Percentiles rank a stretch among this genome's conserved stretches.
These are phyloP conservation scores for Globisporangium perplexum DNA, from an alignment of 352 stramenopile species.

Conservation along the genomic window DNA sequence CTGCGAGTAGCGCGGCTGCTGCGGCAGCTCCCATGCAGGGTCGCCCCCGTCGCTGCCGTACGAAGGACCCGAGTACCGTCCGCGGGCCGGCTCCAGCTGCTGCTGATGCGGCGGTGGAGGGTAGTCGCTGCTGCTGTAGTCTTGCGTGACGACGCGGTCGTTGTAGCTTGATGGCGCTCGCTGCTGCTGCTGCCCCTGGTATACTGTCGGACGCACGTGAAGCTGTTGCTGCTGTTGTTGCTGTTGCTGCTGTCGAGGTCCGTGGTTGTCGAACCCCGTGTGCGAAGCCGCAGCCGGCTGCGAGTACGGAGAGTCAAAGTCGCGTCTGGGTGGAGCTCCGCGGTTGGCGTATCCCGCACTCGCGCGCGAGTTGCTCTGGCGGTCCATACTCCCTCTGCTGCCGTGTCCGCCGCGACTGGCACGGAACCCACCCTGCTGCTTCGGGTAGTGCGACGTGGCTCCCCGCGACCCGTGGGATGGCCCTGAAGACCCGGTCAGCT, in stretches of 20 bases:
- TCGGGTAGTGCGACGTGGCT: background rate
- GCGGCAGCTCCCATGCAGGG: background rate
- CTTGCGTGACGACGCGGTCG: constrained; percentile 6
- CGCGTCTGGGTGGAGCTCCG: constrained; percentile 1
- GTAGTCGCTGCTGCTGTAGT: constrained; percentile 8
- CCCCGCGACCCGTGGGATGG: background rate
- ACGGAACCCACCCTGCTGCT: constrained; percentile 11
- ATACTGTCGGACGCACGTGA: constrained; percentile 3
- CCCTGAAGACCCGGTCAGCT: background rate
- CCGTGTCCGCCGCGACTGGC: constrained; percentile 2
- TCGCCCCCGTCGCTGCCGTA: background rate
- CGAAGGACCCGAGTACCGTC: constrained; percentile 7
- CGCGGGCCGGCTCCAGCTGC: background rate
- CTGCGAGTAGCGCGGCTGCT: background rate
- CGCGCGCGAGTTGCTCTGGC: constrained; percentile 7
- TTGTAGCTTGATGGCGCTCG: constrained; percentile 4
- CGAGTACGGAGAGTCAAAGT: constrained; percentile 3
- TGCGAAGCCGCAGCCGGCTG: background rate
- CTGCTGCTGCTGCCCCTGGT: constrained; percentile 7
- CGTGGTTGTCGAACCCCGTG: constrained; percentile 3
- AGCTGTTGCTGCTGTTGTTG: background rate
- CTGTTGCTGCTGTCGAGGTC: constrained; percentile 6
- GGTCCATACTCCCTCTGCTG: constrained; percentile 1
- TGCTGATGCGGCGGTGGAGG: constrained; percentile 5
- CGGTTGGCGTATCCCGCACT: background rate